phyloP scores from a whole-genome alignment of 2,329 filamentous ascomycete genomes.

The Colletotrichum noveboracense region DNA sequence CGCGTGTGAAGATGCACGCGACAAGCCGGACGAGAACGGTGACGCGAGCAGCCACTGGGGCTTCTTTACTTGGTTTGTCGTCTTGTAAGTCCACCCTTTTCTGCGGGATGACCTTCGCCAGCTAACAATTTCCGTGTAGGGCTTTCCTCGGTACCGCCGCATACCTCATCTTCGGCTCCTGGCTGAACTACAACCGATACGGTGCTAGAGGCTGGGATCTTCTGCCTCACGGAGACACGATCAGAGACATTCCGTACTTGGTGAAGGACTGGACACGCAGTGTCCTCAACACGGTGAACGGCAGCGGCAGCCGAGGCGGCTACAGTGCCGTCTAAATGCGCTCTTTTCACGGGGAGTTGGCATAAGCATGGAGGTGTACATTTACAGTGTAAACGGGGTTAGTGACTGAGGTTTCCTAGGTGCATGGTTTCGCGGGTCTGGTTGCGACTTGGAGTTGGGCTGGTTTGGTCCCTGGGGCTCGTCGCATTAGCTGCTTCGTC shows the following conservation, averaged over 20 bases:
- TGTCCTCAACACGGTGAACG: conserved; percentile 84
- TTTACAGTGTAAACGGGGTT: conserved; percentile 10
- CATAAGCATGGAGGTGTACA: not conserved
- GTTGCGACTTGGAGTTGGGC: conserved; percentile 10
- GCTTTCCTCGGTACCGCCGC: conserved; percentile 83
- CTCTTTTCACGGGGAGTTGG: not conserved
- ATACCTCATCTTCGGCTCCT: conserved; percentile 97
- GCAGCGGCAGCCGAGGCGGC: conserved; percentile 82
- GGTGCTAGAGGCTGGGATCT: conserved; percentile 95
- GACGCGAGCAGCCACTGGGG: conserved; percentile 73
- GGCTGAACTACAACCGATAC: conserved; percentile 98
- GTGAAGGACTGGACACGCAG: conserved; percentile 85
- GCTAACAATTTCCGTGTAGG: conserved; percentile 50
- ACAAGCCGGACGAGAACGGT: conserved; percentile 41
- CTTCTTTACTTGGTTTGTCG: conserved; percentile 96
- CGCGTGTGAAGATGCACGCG: conserved; percentile 69
- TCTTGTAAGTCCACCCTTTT: conserved; percentile 71
- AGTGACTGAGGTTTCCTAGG: not conserved
- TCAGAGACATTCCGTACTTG: conserved; percentile 91
- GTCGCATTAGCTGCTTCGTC: conserved; percentile 11
- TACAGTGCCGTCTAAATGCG: conserved; percentile 84
- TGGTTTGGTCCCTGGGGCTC: not conserved
- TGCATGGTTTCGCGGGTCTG: conserved; percentile 4
- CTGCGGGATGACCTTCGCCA: not conserved
- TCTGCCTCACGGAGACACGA: conserved; percentile 88